Conservation (phyloP, 2,329 filamentous ascomycete genomes). For the Hypoxylon sp. region DNA sequence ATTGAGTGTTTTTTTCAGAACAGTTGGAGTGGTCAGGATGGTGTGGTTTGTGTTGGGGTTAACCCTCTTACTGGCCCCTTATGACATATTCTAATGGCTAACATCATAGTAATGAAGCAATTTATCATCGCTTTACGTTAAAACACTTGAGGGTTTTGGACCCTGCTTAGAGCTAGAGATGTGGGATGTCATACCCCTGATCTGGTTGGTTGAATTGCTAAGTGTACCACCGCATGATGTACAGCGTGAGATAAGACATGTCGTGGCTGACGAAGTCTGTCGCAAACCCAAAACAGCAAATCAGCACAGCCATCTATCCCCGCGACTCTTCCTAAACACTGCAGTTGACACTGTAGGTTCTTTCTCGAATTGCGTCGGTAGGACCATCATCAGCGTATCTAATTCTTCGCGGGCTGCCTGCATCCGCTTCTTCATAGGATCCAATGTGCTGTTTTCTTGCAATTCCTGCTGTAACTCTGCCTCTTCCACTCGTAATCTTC, state of each 20-base stretch:
- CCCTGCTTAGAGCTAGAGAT: conserved; percentile 22
- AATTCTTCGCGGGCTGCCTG: conserved; percentile 53
- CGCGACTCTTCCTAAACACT: conserved; percentile 49
- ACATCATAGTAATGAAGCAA: conserved; percentile 25
- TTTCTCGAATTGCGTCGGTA: conserved; percentile 52
- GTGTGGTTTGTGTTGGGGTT: not conserved
- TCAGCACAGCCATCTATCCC: conserved; percentile 45
- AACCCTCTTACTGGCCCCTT: not conserved
- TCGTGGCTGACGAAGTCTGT: conserved; percentile 32
- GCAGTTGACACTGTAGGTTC: conserved; percentile 53
- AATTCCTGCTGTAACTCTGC: conserved; percentile 25
- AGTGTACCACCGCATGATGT: conserved; percentile 30
- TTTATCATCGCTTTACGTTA: conserved; percentile 25
- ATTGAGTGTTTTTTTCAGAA: not conserved
- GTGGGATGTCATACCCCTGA: conserved; percentile 4
- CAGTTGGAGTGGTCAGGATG: not conserved
- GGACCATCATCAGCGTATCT: conserved; percentile 52
- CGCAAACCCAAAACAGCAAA: conserved; percentile 25
- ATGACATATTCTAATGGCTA: conserved; percentile 1
- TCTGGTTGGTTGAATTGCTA: conserved; percentile 30
- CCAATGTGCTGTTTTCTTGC: conserved; percentile 26
- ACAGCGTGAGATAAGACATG: conserved; percentile 41
- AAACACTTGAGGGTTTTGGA: conserved; percentile 26
- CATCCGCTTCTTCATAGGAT: conserved; percentile 52
- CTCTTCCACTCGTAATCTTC: conserved; percentile 42